Evolutionary conservation across 2,329 filamentous ascomycete species (phyloP).

Genomic region (Leptographium lundbergii): DNA sequence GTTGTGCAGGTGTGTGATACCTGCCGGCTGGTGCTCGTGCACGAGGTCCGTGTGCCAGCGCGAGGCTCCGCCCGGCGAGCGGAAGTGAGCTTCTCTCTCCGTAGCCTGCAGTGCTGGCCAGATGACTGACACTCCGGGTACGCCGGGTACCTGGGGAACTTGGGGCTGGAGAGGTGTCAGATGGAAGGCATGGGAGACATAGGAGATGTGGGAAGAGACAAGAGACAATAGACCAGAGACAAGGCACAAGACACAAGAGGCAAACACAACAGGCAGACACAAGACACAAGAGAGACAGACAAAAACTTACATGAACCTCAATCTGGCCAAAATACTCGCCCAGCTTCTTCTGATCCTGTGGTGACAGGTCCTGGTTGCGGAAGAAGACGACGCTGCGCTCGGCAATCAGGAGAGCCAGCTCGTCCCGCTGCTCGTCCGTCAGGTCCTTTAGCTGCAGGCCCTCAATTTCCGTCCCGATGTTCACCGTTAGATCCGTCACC

Average conservation of each 20-base stretch:
- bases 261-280: neutral
- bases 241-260: too few relatives aligned
- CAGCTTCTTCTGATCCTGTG: conserved; percentile 49
- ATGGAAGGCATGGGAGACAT: neutral
- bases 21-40: conserved; percentile 57
- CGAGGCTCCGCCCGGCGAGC: conserved; percentile 53
- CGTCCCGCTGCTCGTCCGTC: conserved; percentile 44
- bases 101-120: conserved; percentile 57
- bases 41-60: conserved; percentile 61
- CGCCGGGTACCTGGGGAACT: conserved; percentile 56
- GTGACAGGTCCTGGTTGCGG: conserved; percentile 47
- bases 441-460: conserved; percentile 51
- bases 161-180: conserved; percentile 38
- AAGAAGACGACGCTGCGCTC: conserved; percentile 57
- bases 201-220: neutral
- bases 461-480: conserved; percentile 53
- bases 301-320: conserved; percentile 49
- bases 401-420: conserved; percentile 48
- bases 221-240: too few relatives aligned
- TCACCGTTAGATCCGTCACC: conserved; percentile 46
- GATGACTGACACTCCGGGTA: conserved; percentile 52
- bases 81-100: conserved; percentile 48
- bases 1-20: conserved; percentile 58
- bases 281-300: neutral
- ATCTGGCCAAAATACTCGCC: conserved; percentile 53